phyloP scores from a whole-genome alignment of 2,329 filamentous ascomycete genomes.

The Beauveria brongniartii region DNA sequence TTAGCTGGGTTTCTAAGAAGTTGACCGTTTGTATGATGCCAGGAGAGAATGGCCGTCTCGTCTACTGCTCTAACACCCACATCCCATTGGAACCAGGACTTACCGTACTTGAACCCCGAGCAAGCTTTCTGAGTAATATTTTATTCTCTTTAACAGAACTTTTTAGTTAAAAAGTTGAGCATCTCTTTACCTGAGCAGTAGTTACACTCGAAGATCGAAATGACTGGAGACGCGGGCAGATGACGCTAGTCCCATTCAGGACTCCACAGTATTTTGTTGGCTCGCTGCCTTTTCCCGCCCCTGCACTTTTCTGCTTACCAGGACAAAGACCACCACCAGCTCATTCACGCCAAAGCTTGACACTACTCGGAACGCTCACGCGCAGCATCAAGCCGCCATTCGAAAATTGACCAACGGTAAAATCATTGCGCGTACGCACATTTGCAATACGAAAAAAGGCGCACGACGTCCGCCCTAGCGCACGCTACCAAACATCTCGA shows the following conservation, averaged over 20 bases:
- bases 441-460: neutral
- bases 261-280: constrained; percentile 3
- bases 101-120: too few relatives aligned
- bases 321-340: constrained; percentile 8
- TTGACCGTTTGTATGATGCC: too few relatives aligned
- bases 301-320: constrained; percentile 6
- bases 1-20: too few relatives aligned
- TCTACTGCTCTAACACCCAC: too few relatives aligned
- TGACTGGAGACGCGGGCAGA: neutral
- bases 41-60: too few relatives aligned
- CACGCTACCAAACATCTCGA: neutral
- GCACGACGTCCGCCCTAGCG: neutral
- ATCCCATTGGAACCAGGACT: too few relatives aligned
- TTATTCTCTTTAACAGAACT: too few relatives aligned
- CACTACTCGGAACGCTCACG: neutral
- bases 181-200: neutral
- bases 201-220: neutral
- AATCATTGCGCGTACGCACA: neutral
- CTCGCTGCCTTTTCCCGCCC: constrained; percentile 7
- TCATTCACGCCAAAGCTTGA: constrained; percentile 1
- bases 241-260: constrained; percentile 6
- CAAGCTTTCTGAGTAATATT: too few relatives aligned
- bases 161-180: too few relatives aligned
- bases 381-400: neutral
- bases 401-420: neutral